phyloP scores from a whole-genome alignment of 1,284 basidiomycete genomes.

The Fomitopsis pinicola region DNA sequence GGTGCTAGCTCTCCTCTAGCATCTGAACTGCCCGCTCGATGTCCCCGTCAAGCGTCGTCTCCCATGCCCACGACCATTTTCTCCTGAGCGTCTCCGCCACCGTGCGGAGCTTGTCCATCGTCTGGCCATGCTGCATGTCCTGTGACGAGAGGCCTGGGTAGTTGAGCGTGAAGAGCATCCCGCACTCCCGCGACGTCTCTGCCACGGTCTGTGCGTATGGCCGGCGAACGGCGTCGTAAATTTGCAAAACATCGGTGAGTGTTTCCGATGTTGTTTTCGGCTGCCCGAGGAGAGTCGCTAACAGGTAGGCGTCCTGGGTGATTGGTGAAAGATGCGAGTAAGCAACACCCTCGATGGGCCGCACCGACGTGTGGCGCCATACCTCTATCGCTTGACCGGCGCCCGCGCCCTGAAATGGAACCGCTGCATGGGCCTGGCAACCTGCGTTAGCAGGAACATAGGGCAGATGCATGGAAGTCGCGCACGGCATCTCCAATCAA shows the following conservation, averaged over 20 bases:
- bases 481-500: conserved; percentile 48
- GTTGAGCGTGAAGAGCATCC: conserved; percentile 30
- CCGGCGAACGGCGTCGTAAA: conserved; percentile 40
- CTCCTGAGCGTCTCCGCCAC: conserved; percentile 20
- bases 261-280: conserved; percentile 30
- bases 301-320: conserved; percentile 33
- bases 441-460: background rate
- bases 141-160: conserved; percentile 24
- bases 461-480: background rate
- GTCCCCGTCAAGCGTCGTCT: conserved; percentile 29
- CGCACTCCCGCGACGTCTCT: conserved; percentile 25
- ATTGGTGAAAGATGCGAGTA: background rate
- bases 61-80: conserved; percentile 40
- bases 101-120: conserved; percentile 20
- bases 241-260: conserved; percentile 30
- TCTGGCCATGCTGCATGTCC: conserved; percentile 14
- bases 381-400: conserved; percentile 57
- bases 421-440: conserved; percentile 47
- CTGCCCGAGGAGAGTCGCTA: conserved; percentile 42
- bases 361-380: conserved; percentile 3
- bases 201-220: conserved; percentile 34
- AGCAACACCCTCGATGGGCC: background rate
- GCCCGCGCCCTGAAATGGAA: conserved; percentile 51
- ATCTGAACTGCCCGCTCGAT: conserved; percentile 24
- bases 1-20: conserved; percentile 14